Conservation (phyloP, 2,329 filamentous ascomycete species). For the Bimuria novae-zelandiae region DNA sequence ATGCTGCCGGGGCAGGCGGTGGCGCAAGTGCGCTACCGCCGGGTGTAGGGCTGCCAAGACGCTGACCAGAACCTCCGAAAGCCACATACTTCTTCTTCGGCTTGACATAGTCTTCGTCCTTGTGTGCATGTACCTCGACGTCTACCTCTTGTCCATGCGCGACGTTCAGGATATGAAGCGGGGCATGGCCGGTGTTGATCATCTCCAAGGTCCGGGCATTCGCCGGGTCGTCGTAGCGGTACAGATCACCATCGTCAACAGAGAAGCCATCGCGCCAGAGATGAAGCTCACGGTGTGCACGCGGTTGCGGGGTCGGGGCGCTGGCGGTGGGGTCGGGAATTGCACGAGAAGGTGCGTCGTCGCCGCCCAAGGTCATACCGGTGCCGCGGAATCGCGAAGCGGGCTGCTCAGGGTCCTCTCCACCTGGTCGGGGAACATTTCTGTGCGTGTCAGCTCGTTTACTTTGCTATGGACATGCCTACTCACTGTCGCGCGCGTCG, state of each 20-base stretch:
- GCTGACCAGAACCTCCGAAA: slow-evolving; percentile 72
- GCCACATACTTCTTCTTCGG: slow-evolving; percentile 78
- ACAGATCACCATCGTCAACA: slow-evolving; percentile 78
- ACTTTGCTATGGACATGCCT: neutral
- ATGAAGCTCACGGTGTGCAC: slow-evolving; percentile 72
- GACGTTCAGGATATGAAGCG: slow-evolving; percentile 78
- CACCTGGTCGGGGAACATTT: slow-evolving; percentile 63
- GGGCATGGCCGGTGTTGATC: slow-evolving; percentile 77
- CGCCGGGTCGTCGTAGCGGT: slow-evolving; percentile 76
- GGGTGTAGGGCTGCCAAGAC: slow-evolving; percentile 77
- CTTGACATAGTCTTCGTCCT: slow-evolving; percentile 72
- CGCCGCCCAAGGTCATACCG: slow-evolving; percentile 78
- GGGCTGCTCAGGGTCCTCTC: slow-evolving; percentile 56
- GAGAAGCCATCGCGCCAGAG: slow-evolving; percentile 86
- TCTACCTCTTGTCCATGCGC: slow-evolving; percentile 75
- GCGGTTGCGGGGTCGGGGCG: slow-evolving; percentile 48
- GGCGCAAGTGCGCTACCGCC: slow-evolving; percentile 52
- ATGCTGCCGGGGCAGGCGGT: slow-evolving; percentile 41
- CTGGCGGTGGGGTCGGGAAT: slow-evolving; percentile 64
- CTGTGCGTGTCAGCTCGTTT: slow-evolving; percentile 48
- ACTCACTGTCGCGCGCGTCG: slow-evolving; percentile 52
- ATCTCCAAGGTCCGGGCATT: slow-evolving; percentile 74
- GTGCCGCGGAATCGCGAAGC: slow-evolving; percentile 67
- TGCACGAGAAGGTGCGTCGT: slow-evolving; percentile 70
- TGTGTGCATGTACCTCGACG: slow-evolving; percentile 74